Conservation (phyloP, 2,329 filamentous ascomycete species). For the Atkinsonella hypoxylon region DNA sequence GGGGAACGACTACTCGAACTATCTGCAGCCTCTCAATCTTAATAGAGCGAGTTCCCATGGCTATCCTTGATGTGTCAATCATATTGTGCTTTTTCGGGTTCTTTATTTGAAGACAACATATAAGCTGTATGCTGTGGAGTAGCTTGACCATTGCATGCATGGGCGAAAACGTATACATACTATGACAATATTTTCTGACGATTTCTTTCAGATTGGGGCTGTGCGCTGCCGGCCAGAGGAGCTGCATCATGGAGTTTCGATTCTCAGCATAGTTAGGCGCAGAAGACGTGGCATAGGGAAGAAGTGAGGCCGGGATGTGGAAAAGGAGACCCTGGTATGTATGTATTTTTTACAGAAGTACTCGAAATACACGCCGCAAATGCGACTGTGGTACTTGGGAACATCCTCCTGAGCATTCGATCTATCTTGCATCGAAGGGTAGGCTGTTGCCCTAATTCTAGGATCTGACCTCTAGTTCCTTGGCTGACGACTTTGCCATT, state of each 20-base stretch:
- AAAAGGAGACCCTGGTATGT: neutral
- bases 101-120: neutral
- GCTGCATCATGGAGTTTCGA: constrained; percentile 2
- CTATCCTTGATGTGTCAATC: neutral
- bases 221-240: constrained; percentile 5
- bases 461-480: no score
- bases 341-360: neutral
- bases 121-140: neutral
- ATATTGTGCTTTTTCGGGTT: neutral
- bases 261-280: constrained; percentile 3
- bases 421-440: no score
- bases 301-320: neutral
- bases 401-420: no score
- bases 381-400: no score
- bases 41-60: constrained; percentile 11
- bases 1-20: constrained; percentile 47
- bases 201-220: neutral
- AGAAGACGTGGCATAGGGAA: neutral
- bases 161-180: neutral
- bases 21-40: constrained; percentile 16
- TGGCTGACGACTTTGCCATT: no score
- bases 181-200: neutral
- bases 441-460: no score
- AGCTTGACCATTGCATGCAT: constrained; percentile 3
- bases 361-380: neutral